Evolutionary conservation across 78 protist species (phyloP).

Genomic region (Dictyostelium intermedium): DNA sequence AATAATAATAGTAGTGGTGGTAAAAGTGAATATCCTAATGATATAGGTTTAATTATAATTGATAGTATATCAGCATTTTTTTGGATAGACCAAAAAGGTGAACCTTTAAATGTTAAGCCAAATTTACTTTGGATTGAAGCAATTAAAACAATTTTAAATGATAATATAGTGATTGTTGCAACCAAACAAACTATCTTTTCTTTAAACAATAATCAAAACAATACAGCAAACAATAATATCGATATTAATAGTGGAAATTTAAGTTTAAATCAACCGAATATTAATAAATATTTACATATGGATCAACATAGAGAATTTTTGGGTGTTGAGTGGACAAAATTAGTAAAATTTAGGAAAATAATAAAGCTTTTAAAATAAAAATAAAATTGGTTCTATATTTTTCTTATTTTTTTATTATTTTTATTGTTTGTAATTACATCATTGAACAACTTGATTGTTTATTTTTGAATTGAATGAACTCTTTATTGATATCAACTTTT

Average conservation of each 20-base stretch:
- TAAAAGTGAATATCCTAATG: background rate
- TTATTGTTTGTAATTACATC: too few species aligned
- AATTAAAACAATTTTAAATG: background rate
- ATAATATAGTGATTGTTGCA: background rate
- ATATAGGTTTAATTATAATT: constrained; percentile 20
- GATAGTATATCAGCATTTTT: constrained; percentile 62
- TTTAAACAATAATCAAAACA: background rate
- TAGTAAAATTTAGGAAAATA: constrained; percentile 32
- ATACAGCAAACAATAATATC: constrained; percentile 9
- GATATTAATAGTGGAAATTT: background rate
- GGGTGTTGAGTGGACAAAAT: constrained; percentile 24
- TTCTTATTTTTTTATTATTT: too few species aligned
- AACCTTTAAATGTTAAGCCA: background rate
- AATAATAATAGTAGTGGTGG: too few species aligned
- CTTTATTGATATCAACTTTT: too few species aligned
- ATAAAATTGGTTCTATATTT: too few species aligned
- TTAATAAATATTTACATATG: background rate
- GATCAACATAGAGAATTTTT: constrained; percentile 26
- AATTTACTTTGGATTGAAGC: constrained; percentile 16
- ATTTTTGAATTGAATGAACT: too few species aligned
- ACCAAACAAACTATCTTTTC: constrained; percentile 50
- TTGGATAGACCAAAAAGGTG: constrained; percentile 69
- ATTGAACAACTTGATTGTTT: too few species aligned
- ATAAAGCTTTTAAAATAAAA: background rate
- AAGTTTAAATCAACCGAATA: background rate